A percentile compares a stretch with the other conserved stretches of the same genome.
Conservation (phyloP, 2,329 filamentous ascomycete species). For the Metarhizium robertsii region DNA sequence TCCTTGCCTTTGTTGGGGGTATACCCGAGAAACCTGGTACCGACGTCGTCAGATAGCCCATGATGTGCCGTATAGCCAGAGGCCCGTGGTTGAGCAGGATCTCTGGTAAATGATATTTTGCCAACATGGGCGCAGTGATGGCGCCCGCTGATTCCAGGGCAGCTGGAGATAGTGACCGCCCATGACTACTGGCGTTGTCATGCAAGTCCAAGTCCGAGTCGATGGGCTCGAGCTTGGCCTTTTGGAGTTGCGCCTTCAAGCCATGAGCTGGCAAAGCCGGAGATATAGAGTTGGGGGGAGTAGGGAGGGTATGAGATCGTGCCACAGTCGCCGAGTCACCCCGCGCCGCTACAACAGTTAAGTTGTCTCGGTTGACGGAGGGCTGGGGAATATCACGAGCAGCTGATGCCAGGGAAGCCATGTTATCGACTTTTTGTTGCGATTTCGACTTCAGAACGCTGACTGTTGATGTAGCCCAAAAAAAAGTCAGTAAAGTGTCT, state of each 20-base stretch:
- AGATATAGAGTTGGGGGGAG: constrained; percentile 92
- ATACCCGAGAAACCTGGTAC: constrained; percentile 90
- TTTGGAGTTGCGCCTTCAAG: constrained; percentile 58
- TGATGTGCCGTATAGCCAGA: constrained; percentile 88
- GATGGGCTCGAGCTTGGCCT: constrained; percentile 52
- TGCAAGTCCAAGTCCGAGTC: constrained; percentile 85
- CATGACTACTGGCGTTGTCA: constrained; percentile 35
- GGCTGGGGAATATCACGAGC: constrained; percentile 58
- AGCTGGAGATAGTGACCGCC: constrained; percentile 34
- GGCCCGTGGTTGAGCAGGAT: constrained; percentile 87
- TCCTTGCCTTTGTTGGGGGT: constrained; percentile 78
- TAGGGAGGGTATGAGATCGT: constrained; percentile 61
- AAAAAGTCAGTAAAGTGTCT: not conserved
- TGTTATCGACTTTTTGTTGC: constrained; percentile 30
- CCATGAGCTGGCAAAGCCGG: constrained; percentile 76
- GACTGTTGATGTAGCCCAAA: constrained; percentile 19
- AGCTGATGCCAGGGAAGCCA: constrained; percentile 58
- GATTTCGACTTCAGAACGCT: constrained; percentile 34
- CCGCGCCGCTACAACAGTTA: constrained; percentile 61
- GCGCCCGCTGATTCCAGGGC: constrained; percentile 63
- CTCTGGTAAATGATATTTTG: constrained; percentile 81
- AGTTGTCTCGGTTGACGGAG: constrained; percentile 57
- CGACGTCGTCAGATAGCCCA: constrained; percentile 85
- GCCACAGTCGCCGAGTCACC: constrained; percentile 52
- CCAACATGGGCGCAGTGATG: constrained; percentile 78